A percentile compares a stretch with the other conserved stretches of the same genome.
phyloP scores from a whole-genome alignment of 1,284 basidiomycete species.

The Moniliophthora roreri region DNA sequence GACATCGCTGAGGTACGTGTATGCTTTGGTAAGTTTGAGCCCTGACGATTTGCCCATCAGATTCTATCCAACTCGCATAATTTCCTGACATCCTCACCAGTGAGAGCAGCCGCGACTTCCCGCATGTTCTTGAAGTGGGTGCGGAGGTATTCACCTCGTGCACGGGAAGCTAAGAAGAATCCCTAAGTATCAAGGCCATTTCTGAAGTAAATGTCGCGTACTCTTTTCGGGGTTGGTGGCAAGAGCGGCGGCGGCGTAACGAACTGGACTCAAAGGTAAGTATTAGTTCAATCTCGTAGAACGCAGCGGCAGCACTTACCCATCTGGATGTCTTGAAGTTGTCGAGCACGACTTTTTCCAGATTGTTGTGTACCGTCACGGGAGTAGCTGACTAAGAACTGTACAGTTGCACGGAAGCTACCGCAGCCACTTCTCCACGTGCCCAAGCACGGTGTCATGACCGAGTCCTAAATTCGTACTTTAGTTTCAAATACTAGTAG shows the following conservation, averaged over 20 bases:
- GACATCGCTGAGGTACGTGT: slow-evolving; percentile 93
- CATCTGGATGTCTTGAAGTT: slow-evolving; percentile 66
- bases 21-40: slow-evolving; percentile 94
- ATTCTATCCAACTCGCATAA: neutral
- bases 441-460: too few relatives aligned
- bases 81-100: slow-evolving; percentile 51
- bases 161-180: slow-evolving; percentile 71
- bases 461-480: too few relatives aligned
- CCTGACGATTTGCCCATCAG: slow-evolving; percentile 45
- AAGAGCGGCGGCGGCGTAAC: slow-evolving; percentile 86
- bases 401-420: neutral
- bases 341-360: slow-evolving; percentile 6
- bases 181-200: slow-evolving; percentile 18
- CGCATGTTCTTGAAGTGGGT: slow-evolving; percentile 99
- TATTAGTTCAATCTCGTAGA: slow-evolving; percentile 10
- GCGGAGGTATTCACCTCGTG: slow-evolving; percentile 95
- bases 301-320: slow-evolving; percentile 45
- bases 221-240: slow-evolving; percentile 93
- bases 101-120: slow-evolving; percentile 87
- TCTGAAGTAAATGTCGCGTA: slow-evolving; percentile 38
- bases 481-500: too few relatives aligned
- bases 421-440: too few relatives aligned
- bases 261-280: slow-evolving; percentile 53
- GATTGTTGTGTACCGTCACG: neutral
- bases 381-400: slow-evolving; percentile 2